phyloP scores from a whole-genome alignment of 805 yeast species.

The Myxozyma neotropica region DNA sequence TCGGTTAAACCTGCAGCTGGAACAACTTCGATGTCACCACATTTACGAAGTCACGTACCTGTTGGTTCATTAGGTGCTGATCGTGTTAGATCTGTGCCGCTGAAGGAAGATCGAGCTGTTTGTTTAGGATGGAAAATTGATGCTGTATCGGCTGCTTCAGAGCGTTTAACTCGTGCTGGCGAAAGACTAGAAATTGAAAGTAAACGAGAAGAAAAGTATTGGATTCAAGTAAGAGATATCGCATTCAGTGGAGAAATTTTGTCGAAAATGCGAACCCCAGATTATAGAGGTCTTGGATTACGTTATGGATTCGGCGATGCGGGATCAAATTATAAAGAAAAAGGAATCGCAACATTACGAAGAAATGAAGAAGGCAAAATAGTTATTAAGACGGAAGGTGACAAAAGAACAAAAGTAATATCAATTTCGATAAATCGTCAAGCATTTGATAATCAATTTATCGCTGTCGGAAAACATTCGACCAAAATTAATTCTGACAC shows the following conservation, averaged over 20 bases:
- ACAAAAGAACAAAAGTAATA: slow-evolving; percentile 52
- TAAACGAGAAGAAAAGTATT: slow-evolving; percentile 63
- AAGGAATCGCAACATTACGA: slow-evolving; percentile 73
- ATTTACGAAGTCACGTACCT: slow-evolving; percentile 70
- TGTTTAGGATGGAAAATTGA: slow-evolving; percentile 86
- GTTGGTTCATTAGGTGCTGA: slow-evolving; percentile 64
- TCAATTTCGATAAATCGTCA: slow-evolving; percentile 58
- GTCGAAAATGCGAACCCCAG: slow-evolving; percentile 64
- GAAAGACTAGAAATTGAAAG: slow-evolving; percentile 57
- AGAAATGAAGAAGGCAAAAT: slow-evolving; percentile 54
- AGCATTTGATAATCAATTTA: not conserved
- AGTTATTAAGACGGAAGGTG: slow-evolving; percentile 45
- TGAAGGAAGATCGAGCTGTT: slow-evolving; percentile 45
- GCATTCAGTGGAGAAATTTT: slow-evolving; percentile 59
- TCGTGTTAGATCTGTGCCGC: slow-evolving; percentile 27
- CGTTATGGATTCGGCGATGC: slow-evolving; percentile 91
- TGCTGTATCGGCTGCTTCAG: slow-evolving; percentile 60
- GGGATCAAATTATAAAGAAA: slow-evolving; percentile 74
- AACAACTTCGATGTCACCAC: slow-evolving; percentile 84
- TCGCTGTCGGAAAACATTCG: no score
- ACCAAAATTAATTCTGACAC: not conserved
- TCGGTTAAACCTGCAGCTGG: slow-evolving; percentile 84
- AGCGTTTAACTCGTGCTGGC: slow-evolving; percentile 55
- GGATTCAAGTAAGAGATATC: slow-evolving; percentile 56
- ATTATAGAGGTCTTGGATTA: slow-evolving; percentile 65